Percentiles rank a stretch among this genome's conserved stretches.
Conservation (phyloP, 768 basidiomycete genomes). For the Psilocybe cubensis region DNA sequence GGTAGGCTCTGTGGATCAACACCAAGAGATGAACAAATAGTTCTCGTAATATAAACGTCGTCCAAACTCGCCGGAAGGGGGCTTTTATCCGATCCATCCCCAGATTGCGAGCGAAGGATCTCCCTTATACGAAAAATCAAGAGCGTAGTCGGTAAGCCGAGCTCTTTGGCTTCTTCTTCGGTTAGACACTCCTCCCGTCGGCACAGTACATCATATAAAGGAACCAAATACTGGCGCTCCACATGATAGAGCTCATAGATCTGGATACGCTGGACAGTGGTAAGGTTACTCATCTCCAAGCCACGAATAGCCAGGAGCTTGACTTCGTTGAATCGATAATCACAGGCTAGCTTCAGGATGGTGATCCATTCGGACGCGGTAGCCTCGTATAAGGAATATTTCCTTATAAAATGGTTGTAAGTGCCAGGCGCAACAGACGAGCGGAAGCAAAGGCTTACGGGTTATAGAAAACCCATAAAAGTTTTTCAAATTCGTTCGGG, state of each 20-base stretch:
- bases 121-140: conserved; percentile 59
- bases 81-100: conserved; percentile 9
- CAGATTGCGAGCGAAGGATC: conserved; percentile 30
- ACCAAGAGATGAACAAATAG: conserved; percentile 13
- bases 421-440: no score
- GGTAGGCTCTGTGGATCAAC: conserved; percentile 6
- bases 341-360: conserved; percentile 58
- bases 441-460: conserved; percentile 44
- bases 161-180: conserved; percentile 51
- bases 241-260: conserved; percentile 48
- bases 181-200: conserved; percentile 52
- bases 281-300: conserved; percentile 37
- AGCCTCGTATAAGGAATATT: conserved; percentile 57
- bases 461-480: conserved; percentile 69
- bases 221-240: conserved; percentile 47
- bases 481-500: conserved; percentile 52
- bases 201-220: conserved; percentile 57
- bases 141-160: conserved; percentile 57
- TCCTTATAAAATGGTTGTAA: conserved; percentile 45
- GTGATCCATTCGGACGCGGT: conserved; percentile 56
- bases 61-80: conserved; percentile 13
- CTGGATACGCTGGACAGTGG: conserved; percentile 31
- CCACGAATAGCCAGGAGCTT: conserved; percentile 59
- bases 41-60: conserved; percentile 12
- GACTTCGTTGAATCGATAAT: conserved; percentile 58